Evolutionary conservation across 176 grass and related monocot species (phyloP), one percentile per base, ranked within the genome.

Genomic region (Lolium multiflorum): DNA sequence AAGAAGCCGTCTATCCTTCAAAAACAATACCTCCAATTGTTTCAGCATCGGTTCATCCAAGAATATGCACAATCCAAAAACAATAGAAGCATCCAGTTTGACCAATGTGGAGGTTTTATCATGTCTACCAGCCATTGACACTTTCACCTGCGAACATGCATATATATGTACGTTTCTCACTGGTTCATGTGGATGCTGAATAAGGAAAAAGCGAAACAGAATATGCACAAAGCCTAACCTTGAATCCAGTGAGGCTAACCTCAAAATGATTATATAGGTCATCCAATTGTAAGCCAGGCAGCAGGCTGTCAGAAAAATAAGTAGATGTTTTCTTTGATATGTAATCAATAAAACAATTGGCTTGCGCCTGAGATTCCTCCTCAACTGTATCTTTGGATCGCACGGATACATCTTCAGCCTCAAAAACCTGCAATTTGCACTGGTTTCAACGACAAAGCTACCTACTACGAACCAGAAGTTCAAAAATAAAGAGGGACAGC

Each of bases 261-360:
- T 94, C 91, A 90, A 98, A 94, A 80, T 92, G 57, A 50, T 94
- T 93, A 89, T 98, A 98, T 58, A 98, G 78, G 72, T 92, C 86
- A 79, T 83, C 83, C 74, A 91, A 83, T 85, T 89, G 86, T 69
- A 90, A 76, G 58, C 78, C 85, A 78, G 35, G 74, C 41, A 90
- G 57, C 39, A 84, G 65, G 26, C 88, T 72, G 51, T 88, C 81
- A 51, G 70, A 59, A 51, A 76, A 65, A 86, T 67, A 25, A 59
- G 11, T 67, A 57, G 71, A 47, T 66, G 66, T 56, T 51, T 48
- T 59, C 71, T 82, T 66, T 11, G 63, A 86, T 49, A 84, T 86
- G 25, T 66, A 71, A 18, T 83, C 88, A 85, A 74, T 54, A 75
- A 69, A 71, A 38, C 57, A 54, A 80, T 79, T 56, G n/a, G 84